Evolutionary conservation across 2,329 filamentous ascomycete genomes (phyloP).

Genomic region (Aphanocladium album): DNA sequence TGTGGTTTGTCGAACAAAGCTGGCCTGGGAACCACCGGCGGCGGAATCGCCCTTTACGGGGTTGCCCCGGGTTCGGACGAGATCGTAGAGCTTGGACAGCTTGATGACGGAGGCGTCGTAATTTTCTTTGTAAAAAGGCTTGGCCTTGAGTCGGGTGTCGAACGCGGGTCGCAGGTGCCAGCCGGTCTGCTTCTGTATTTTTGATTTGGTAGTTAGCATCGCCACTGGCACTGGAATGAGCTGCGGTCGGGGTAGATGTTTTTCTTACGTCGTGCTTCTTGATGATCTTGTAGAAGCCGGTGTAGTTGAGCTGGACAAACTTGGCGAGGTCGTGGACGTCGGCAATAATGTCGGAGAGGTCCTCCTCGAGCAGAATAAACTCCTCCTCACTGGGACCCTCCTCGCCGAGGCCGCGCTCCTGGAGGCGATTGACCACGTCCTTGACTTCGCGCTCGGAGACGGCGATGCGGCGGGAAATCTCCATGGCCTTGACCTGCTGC

Average conservation of each 20-base stretch:
- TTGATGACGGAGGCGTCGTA: conserved; percentile 95
- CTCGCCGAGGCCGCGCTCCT: conserved; percentile 53
- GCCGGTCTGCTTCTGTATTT: conserved; percentile 74
- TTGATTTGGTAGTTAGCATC: not conserved
- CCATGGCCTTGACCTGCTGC: conserved; percentile 93
- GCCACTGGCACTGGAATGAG: not conserved
- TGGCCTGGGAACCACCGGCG: conserved; percentile 87
- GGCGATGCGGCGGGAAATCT: conserved; percentile 87
- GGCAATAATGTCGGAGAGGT: conserved; percentile 95
- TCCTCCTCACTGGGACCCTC: conserved; percentile 77
- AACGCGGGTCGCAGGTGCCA: conserved; percentile 97
- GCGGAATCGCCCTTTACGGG: conserved; percentile 88
- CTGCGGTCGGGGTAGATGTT: no score
- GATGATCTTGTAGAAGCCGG: conserved; percentile 98
- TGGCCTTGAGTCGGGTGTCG: conserved; percentile 86
- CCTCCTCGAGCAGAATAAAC: conserved; percentile 88
- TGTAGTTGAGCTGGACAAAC: conserved; percentile 98
- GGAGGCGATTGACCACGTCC: conserved; percentile 74
- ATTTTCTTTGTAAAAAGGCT: conserved; percentile 98
- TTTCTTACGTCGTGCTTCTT: conserved; percentile 90
- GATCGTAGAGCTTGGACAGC: conserved; percentile 90
- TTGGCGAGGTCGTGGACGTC: conserved; percentile 97
- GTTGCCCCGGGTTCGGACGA: conserved; percentile 88
- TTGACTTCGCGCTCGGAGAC: conserved; percentile 84
- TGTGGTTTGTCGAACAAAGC: conserved; percentile 93